These are phyloP conservation scores for Hymenoscyphus fructigenus DNA, from an alignment of 2,329 filamentous ascomycete genomes.

Conservation along the genomic window DNA sequence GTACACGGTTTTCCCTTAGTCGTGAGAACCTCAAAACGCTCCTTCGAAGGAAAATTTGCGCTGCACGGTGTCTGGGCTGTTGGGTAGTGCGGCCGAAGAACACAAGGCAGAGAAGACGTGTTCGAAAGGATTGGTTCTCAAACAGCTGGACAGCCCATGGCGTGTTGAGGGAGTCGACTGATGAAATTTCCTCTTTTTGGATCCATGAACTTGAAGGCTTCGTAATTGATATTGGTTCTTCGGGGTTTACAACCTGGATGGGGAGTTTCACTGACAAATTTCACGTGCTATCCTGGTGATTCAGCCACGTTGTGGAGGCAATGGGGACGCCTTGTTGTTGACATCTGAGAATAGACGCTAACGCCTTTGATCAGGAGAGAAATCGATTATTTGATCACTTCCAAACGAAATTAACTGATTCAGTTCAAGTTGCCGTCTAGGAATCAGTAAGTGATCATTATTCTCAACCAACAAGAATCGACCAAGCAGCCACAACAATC, in stretches of 20 bases:
- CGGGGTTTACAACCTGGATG: background rate
- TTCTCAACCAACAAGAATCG: no score
- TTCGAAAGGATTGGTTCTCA: background rate
- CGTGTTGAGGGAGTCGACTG: background rate
- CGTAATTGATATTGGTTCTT: no score
- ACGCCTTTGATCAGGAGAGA: no score
- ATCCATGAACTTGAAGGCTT: no score
- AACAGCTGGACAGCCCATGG: background rate
- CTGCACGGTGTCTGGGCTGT: background rate
- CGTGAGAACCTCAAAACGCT: conserved; percentile 14
- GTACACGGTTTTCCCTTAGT: conserved; percentile 20
- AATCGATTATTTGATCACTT: no score
- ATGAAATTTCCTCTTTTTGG: background rate
- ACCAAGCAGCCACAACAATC: no score
- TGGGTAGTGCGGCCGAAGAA: conserved; percentile 8
- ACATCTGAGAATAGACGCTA: no score
- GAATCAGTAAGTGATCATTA: no score
- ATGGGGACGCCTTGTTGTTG: background rate
- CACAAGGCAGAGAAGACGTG: background rate
- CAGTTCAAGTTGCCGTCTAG: no score
- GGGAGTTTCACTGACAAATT: background rate
- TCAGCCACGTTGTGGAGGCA: background rate
- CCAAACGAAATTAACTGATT: no score
- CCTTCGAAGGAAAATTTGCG: conserved; percentile 5
- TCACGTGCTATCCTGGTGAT: background rate